These are phyloP conservation scores for Beauveria australis DNA, from an alignment of 2,329 filamentous ascomycete species.

Conservation along the genomic window DNA sequence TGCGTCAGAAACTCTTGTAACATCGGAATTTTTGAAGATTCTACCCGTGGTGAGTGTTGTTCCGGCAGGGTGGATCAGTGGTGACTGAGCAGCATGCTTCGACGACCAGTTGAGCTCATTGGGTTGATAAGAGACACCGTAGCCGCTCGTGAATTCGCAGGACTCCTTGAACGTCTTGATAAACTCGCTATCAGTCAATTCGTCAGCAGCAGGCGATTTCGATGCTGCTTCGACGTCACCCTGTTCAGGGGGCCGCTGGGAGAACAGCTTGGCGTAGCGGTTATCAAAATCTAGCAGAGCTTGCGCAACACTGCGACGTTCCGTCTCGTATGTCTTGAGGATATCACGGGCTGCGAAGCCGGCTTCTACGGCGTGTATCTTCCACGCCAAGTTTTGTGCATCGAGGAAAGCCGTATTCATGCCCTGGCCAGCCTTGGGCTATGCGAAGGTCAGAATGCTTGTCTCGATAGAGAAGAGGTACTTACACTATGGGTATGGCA, in stretches of 20 bases:
- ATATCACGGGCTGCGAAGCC: constrained; percentile 70
- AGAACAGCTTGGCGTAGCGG: constrained; percentile 85
- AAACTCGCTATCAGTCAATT: constrained; percentile 59
- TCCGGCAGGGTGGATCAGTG: constrained; percentile 57
- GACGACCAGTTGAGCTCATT: constrained; percentile 80
- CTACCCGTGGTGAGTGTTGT: constrained; percentile 65
- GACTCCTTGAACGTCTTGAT: constrained; percentile 83
- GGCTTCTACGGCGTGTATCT: constrained; percentile 82
- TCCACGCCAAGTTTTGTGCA: constrained; percentile 89
- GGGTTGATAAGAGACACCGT: constrained; percentile 76
- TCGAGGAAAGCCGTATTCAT: constrained; percentile 78
- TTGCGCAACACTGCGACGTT: constrained; percentile 79
- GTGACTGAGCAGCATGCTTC: constrained; percentile 61
- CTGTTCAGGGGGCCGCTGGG: constrained; percentile 63
- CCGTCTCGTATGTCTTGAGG: constrained; percentile 77
- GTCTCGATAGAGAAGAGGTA: constrained; percentile 37
- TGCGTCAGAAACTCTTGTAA: constrained; percentile 79
- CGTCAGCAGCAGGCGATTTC: constrained; percentile 18
- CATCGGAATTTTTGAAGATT: constrained; percentile 68
- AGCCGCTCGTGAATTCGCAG: constrained; percentile 88
- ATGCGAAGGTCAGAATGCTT: constrained; percentile 27
- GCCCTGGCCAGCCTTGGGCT: constrained; percentile 70
- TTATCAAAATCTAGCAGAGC: constrained; percentile 80
- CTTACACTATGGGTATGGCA: constrained; percentile 69
- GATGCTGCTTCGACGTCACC: constrained; percentile 64